These are phyloP conservation scores for Celoporthe dispersa DNA, from an alignment of 2,329 filamentous ascomycete species.

Conservation along the genomic window DNA sequence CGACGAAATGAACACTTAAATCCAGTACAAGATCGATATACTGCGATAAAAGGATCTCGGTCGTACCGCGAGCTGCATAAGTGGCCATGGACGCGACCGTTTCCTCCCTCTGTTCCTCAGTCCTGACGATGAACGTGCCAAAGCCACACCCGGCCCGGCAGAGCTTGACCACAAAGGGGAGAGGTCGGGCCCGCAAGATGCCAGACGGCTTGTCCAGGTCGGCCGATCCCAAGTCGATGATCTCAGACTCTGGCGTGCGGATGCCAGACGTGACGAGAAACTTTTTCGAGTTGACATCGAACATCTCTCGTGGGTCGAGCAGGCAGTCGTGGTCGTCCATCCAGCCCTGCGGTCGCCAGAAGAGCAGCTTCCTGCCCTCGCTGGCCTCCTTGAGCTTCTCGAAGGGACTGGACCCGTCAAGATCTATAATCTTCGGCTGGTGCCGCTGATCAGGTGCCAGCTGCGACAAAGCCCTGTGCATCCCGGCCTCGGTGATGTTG, in stretches of 20 bases:
- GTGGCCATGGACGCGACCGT: constrained; percentile 27
- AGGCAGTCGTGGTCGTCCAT: constrained; percentile 34
- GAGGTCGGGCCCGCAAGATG: constrained; percentile 24
- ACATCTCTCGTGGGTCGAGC: constrained; percentile 32
- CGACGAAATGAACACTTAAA: constrained; percentile 34
- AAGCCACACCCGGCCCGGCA: constrained; percentile 34
- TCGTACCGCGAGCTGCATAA: constrained; percentile 30
- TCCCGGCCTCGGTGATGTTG: constrained; percentile 30
- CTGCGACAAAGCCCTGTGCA: constrained; percentile 32
- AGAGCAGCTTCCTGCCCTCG: constrained; percentile 31
- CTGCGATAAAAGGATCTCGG: constrained; percentile 32
- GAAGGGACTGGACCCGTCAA: constrained; percentile 22
- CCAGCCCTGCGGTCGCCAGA: constrained; percentile 35
- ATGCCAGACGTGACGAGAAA: constrained; percentile 33
- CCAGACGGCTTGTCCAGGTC: constrained; percentile 19
- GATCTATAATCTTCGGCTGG: constrained; percentile 28
- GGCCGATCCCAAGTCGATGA: constrained; percentile 25
- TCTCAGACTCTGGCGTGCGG: constrained; percentile 31
- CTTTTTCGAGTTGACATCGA: constrained; percentile 34
- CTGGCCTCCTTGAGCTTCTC: constrained; percentile 25
- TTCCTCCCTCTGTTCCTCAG: constrained; percentile 22
- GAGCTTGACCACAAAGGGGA: constrained; percentile 35
- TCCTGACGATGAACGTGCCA: constrained; percentile 33
- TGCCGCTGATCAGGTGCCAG: constrained; percentile 32
- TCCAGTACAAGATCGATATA: constrained; percentile 33